These are phyloP conservation scores for Aspergillus sp. DNA, from an alignment of 2,329 filamentous ascomycete species.

Conservation along the genomic window DNA sequence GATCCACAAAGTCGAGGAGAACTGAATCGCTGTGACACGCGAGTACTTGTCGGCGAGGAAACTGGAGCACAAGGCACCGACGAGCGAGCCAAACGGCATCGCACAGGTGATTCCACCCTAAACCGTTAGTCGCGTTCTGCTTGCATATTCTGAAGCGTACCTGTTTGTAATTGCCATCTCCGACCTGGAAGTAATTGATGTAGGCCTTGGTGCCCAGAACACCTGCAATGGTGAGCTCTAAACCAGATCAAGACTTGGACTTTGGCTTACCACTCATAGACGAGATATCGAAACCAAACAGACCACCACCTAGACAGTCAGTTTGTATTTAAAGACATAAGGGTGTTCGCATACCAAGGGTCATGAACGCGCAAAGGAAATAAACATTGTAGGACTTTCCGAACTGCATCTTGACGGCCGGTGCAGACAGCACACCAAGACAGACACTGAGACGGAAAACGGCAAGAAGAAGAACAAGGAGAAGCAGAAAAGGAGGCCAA, in stretches of 20 bases:
- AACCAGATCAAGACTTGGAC: neutral
- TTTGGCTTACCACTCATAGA: constrained; percentile 42
- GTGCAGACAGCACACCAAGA: neutral
- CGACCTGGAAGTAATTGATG: constrained; percentile 21
- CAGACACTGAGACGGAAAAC: neutral
- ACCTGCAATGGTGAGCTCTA: constrained; percentile 11
- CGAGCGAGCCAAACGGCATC: constrained; percentile 38
- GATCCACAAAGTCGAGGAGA: constrained; percentile 52
- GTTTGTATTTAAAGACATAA: no score
- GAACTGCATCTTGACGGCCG: constrained; percentile 17
- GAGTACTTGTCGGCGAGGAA: constrained; percentile 54
- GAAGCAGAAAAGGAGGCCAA: neutral
- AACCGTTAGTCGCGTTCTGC: neutral
- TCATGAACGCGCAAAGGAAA: constrained; percentile 23
- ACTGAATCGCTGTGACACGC: constrained; percentile 51
- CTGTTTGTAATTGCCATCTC: constrained; percentile 21
- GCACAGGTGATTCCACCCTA: constrained; percentile 40
- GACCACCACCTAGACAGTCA: constrained; percentile 44
- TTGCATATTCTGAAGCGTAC: neutral
- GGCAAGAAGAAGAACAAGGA: neutral
- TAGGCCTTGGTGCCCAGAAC: constrained; percentile 20
- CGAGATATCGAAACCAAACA: constrained; percentile 60
- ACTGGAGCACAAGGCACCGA: constrained; percentile 52
- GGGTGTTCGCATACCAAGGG: constrained; percentile 10
- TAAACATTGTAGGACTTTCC: constrained; percentile 23